phyloP scores from a whole-genome alignment of 1,284 basidiomycete species.

The Rhodotorula glutinis region DNA sequence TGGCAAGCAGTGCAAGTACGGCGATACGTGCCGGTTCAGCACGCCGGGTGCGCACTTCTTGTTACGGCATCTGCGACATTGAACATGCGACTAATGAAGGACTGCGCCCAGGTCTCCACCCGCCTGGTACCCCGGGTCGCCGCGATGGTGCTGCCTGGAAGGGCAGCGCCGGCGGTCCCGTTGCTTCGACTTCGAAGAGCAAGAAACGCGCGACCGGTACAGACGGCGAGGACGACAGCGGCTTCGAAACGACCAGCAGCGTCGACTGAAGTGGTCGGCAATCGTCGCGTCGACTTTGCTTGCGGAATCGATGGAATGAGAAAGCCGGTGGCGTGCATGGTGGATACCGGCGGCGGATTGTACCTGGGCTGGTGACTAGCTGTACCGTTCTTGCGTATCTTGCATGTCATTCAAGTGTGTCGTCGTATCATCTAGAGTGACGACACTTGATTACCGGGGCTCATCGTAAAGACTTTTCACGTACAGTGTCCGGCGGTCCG shows the following conservation, averaged over 20 bases:
- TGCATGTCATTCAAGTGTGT: no score
- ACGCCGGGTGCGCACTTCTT: conserved; percentile 6
- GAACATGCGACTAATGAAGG: no score
- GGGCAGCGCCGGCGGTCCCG: background rate
- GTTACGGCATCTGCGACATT: background rate
- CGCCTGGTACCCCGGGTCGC: conserved; percentile 12
- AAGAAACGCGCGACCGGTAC: background rate
- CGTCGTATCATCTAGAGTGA: no score
- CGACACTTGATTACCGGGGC: no score
- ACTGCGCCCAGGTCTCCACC: conserved; percentile 33
- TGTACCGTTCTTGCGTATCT: no score
- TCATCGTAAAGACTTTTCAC: no score
- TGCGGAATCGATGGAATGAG: no score
- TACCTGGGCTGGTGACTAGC: no score
- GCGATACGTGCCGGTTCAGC: conserved; percentile 9
- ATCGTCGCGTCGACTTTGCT: no score
- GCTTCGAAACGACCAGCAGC: conserved; percentile 23
- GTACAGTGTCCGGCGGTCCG: no score
- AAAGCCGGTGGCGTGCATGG: no score
- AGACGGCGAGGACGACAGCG: background rate
- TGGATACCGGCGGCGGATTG: no score
- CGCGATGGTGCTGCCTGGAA: conserved; percentile 4
- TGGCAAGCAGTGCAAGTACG: conserved; percentile 18
- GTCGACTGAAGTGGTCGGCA: background rate
- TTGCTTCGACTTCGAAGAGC: background rate